Evolutionary conservation across 2,329 filamentous ascomycete genomes (phyloP).

Genomic region (Trichoderma sp.): DNA sequence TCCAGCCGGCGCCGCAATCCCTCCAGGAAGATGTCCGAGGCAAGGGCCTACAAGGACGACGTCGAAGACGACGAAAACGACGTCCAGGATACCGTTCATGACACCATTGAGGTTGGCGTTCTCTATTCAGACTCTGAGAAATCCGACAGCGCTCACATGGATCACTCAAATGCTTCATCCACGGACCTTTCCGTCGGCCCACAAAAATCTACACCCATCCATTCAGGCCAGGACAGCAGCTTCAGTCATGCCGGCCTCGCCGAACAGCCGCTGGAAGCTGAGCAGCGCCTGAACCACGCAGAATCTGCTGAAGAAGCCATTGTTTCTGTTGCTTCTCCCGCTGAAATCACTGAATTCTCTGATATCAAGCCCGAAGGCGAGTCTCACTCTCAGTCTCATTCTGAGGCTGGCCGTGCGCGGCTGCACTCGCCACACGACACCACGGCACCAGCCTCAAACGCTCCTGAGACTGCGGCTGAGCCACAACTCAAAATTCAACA

Average conservation of each 20-base stretch:
- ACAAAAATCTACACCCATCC: constrained; percentile 22
- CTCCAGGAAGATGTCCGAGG: constrained; percentile 38
- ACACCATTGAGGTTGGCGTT: constrained; percentile 57
- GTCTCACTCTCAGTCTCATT: background rate
- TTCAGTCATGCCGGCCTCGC: background rate
- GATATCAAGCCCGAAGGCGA: background rate
- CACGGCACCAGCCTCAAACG: constrained; percentile 1
- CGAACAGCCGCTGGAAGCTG: background rate
- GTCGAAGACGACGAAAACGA: constrained; percentile 43
- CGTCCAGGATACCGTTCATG: constrained; percentile 56
- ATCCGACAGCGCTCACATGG: constrained; percentile 28
- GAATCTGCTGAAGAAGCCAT: background rate
- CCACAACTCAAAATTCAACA: constrained; percentile 1
- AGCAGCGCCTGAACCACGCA: background rate
- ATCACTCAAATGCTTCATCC: constrained; percentile 32
- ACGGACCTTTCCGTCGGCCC: constrained; percentile 26
- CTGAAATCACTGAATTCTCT: background rate
- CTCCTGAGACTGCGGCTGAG: background rate
- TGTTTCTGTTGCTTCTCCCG: background rate
- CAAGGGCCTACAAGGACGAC: constrained; percentile 32
- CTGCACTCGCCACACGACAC: background rate
- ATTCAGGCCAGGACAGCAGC: constrained; percentile 9
- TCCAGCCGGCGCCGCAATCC: constrained; percentile 40
- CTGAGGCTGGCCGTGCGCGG: background rate
- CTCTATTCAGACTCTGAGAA: constrained; percentile 35